Evolutionary conservation across 495 filamentous ascomycete genomes (phyloP).

Genomic region (Penicillium ucsense): DNA sequence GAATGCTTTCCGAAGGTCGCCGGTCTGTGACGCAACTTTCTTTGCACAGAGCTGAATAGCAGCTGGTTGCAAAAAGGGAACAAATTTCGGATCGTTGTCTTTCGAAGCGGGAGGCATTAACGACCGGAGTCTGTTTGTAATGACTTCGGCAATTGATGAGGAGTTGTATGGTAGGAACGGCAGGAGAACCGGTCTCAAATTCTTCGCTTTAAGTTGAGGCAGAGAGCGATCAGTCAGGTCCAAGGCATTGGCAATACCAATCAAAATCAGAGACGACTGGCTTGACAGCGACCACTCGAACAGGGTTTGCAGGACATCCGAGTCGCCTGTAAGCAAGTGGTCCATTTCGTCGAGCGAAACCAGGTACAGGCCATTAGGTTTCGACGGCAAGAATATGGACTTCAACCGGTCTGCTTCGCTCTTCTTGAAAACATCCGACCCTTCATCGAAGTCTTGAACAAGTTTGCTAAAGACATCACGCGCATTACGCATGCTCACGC

Average conservation of each 20-base stretch:
- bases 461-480: conserved; percentile 73
- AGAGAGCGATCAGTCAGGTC: conserved; percentile 94
- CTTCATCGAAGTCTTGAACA: conserved; percentile 52
- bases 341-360: conserved; percentile 93
- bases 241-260: conserved; percentile 94
- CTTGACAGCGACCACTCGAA: conserved; percentile 87
- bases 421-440: conserved; percentile 46
- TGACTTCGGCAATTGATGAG: conserved; percentile 75
- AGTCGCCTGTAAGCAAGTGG: conserved; percentile 76
- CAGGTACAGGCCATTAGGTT: conserved; percentile 49
- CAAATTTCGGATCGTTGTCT: conserved; percentile 43
- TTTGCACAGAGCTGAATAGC: conserved; percentile 89
- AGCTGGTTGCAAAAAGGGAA: conserved; percentile 86
- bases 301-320: conserved; percentile 76
- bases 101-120: conserved; percentile 44
- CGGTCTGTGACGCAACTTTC: conserved; percentile 87
- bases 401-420: conserved; percentile 48
- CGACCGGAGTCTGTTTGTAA: conserved; percentile 71
- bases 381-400: conserved; percentile 53
- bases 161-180: conserved; percentile 91
- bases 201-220: conserved; percentile 84
- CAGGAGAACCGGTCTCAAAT: conserved; percentile 78
- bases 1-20: conserved; percentile 90
- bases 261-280: conserved; percentile 66
- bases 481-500: conserved; percentile 84